Evolutionary conservation across 768 basidiomycete species (phyloP).

Genomic region (Lactarius psammicola): DNA sequence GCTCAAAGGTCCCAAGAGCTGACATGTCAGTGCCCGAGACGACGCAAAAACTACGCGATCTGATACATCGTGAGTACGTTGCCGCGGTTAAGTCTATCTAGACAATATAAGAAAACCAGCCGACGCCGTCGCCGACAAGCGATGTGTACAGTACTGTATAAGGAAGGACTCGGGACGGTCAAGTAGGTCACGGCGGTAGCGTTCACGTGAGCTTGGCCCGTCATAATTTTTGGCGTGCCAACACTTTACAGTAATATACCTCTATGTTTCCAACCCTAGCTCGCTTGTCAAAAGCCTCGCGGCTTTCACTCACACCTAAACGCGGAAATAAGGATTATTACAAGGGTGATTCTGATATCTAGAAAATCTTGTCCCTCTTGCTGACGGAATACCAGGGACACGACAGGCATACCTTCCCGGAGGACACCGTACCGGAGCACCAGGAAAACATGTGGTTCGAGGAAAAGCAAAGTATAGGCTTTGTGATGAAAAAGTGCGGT

Average conservation of each 20-base stretch:
- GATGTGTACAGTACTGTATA: no score
- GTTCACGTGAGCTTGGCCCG: not conserved
- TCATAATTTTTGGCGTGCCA: not conserved
- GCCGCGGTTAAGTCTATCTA: not conserved
- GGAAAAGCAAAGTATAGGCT: conserved; percentile 81
- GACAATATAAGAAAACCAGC: not conserved
- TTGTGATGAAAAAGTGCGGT: conserved; percentile 77
- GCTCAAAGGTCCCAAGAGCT: not conserved
- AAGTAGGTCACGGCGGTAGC: no score
- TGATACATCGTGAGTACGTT: not conserved
- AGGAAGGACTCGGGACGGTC: not conserved
- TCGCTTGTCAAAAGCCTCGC: conserved; percentile 79
- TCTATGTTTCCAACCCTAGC: conserved; percentile 33
- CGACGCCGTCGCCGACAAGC: not conserved
- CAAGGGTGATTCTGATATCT: conserved; percentile 61
- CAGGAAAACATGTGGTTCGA: conserved; percentile 76
- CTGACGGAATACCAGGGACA: conserved; percentile 52
- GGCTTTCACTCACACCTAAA: conserved; percentile 80
- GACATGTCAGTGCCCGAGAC: not conserved
- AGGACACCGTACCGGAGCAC: conserved; percentile 83
- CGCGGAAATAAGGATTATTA: conserved; percentile 94
- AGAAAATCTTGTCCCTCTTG: not conserved
- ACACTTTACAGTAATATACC: not conserved
- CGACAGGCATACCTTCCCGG: conserved; percentile 81
- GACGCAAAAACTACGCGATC: not conserved